Evolutionary conservation across 2,329 filamentous ascomycete genomes (phyloP), one percentile per base, ranked within the genome.

Genomic region (Colletotrichum chrysophilum): DNA sequence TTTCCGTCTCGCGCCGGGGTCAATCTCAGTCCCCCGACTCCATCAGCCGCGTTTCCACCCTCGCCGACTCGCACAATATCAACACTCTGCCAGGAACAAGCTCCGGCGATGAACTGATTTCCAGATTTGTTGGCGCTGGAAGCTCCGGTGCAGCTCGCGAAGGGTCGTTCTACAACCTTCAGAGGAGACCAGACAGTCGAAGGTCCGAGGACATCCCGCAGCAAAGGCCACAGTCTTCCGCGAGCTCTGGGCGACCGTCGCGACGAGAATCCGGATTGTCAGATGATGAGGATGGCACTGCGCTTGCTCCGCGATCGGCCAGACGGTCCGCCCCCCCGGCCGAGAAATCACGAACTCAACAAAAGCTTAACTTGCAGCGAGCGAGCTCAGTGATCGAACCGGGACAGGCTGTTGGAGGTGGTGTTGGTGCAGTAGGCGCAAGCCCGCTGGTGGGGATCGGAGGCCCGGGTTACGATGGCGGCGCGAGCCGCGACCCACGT

Each of bases 351-450:
- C 89, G 94, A 16, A 94, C 93, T 2, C 93, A 95, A 83, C 93
- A 95, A 82, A 95, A 95, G 80, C 87, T 95, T 16, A 93, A 94
- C 84, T 88, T 95, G 2, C 93, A 95, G 80, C 90, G 94, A 48
- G 93, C 93, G 34, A 94, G 93, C 80, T 94, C 93, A 5, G 91
- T 90, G 78, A 93, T 95, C 64, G 93, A 95, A 78, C 91, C 92
- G 1, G 86, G 90, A 34, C 90, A 92, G 84, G 76, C 86, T 81
- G 66, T 79, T 12, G 80, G 80, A 18, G 85, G 79, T 14, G 80
- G 82, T 2, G 82, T 81, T 26, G 86, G 87, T 7, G 84, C 85
- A 2, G 84, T 85, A 9, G 86, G 86, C 14, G 83, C 85, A 6
- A 87, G 85, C 32, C 87, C 89, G 0, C 80, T 91, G 26, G 86